Conservation (phyloP, 2,329 filamentous ascomycete genomes). For the Cadophora luteo-olivacea region DNA sequence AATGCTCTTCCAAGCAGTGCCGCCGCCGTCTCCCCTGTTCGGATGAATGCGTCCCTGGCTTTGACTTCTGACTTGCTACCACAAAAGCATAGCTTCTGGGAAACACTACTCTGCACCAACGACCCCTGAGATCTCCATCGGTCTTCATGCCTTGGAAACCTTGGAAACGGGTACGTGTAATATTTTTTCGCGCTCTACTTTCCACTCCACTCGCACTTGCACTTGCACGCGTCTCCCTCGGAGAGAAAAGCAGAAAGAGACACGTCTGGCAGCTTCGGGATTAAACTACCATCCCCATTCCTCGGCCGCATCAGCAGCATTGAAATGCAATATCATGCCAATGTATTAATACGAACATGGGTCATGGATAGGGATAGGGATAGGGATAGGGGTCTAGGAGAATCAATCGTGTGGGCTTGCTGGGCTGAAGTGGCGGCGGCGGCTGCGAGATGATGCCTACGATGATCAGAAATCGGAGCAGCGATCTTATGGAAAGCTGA, state of each 20-base stretch:
- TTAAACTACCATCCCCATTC: constrained; percentile 1
- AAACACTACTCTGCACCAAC: background rate
- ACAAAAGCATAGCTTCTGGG: constrained; percentile 7
- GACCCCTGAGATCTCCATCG: constrained; percentile 14
- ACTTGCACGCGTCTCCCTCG: background rate
- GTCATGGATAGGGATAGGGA: constrained; percentile 24
- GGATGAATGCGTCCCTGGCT: constrained; percentile 16
- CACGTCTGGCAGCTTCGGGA: constrained; percentile 5
- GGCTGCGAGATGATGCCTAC: constrained; percentile 27
- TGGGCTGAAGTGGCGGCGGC: background rate
- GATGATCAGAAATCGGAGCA: constrained; percentile 27
- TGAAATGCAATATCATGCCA: constrained; percentile 29
- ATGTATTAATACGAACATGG: constrained; percentile 21
- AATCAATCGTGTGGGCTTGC: constrained; percentile 17
- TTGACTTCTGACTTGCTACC: constrained; percentile 19
- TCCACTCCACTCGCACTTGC: background rate
- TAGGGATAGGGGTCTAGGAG: constrained; percentile 14
- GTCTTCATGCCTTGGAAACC: constrained; percentile 20
- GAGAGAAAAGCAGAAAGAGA: constrained; percentile 1
- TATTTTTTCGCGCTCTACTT: background rate
- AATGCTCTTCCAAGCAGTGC: background rate
- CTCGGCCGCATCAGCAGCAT: constrained; percentile 20
- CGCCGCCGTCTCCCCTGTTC: constrained; percentile 10
- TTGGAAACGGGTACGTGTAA: constrained; percentile 13
- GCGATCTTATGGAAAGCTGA: constrained; percentile 25